Evolutionary conservation across 2,329 filamentous ascomycete species (phyloP), one percentile per base, ranked within the genome.

Genomic region (Setomelanomma holmii): DNA sequence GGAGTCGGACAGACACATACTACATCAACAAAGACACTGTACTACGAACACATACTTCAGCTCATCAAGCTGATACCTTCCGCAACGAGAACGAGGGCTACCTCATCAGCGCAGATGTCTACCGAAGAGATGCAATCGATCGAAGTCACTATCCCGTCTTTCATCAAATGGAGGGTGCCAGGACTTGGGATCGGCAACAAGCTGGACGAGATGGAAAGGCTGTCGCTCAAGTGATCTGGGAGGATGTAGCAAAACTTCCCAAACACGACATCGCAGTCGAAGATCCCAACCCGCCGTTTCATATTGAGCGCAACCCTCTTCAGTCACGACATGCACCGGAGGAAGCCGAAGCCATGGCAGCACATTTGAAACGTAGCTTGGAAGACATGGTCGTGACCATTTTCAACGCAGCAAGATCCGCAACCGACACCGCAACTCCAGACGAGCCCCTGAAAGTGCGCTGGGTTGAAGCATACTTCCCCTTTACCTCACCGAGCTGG

Each of bases 391-490:
- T 98, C 1, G 87, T 93, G 33, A 89, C 93, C 67, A 88, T 98
- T 57, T 97, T 99, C 75, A 85, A 86, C 8, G 84, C 89, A 27
- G 93, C 92, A 5, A 87, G 86, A 69, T 81, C 82, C 43, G 90
- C 75, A 5, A 76, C 81, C 14, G 79, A 78, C 52, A 75, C 71
- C 10, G 78, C 80, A 4, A 66, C 38, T 21, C 21, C 54, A 8
- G 45, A 62, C 43, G 89, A 96, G 67, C 91, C 92, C 4, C 80
- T 98, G 34, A 88, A 86, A 63, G 87, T 97, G 67, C 86, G 95
- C 61, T 99, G 95, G 95, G 88, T 98, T 6, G 93, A 97, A 75
- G 92, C 95, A 1, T 98, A 95, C 76, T 99, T 99, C 77, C 95
- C 95, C 34, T 98, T 98, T 73, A 99, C 95, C 0, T 93, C 88